phyloP scores from a whole-genome alignment of 768 basidiomycete genomes.

The Tricholoma flavovirens region DNA sequence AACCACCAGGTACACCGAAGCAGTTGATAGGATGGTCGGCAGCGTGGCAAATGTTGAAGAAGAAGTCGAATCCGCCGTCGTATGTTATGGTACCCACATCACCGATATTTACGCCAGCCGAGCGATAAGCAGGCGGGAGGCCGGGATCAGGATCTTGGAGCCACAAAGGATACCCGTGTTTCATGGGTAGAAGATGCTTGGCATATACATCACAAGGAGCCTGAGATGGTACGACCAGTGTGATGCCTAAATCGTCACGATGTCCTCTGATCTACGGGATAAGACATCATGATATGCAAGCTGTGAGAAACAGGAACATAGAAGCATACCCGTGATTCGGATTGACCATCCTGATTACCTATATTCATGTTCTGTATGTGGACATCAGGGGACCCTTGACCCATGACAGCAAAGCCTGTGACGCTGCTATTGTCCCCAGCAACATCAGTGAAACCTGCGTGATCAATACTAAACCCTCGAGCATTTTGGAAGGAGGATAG shows the following conservation, averaged over 20 bases:
- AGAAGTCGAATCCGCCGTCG: slow-evolving; percentile 17
- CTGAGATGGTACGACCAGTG: not conserved
- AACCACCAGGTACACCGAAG: slow-evolving; percentile 12
- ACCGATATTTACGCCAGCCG: slow-evolving; percentile 18
- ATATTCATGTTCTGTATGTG: too few species aligned
- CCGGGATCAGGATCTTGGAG: slow-evolving; percentile 24
- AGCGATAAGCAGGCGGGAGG: slow-evolving; percentile 14
- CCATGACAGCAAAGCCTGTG: too few species aligned
- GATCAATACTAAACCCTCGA: too few species aligned
- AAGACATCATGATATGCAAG: too few species aligned
- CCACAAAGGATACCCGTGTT: slow-evolving; percentile 28
- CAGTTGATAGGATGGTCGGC: slow-evolving; percentile 12
- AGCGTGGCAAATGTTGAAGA: slow-evolving; percentile 17
- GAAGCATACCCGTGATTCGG: too few species aligned
- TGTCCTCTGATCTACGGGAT: not conserved
- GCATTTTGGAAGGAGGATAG: too few species aligned
- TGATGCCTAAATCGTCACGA: not conserved
- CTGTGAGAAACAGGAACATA: too few species aligned
- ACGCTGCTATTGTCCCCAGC: too few species aligned
- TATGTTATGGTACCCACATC: slow-evolving; percentile 18
- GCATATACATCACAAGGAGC: slow-evolving; percentile 3
- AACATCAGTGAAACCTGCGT: too few species aligned
- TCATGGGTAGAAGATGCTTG: slow-evolving; percentile 11
- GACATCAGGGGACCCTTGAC: too few species aligned
- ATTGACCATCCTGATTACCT: too few species aligned